Conservation (phyloP, 1,284 basidiomycete species). For the Cystobasidium pallidum region DNA sequence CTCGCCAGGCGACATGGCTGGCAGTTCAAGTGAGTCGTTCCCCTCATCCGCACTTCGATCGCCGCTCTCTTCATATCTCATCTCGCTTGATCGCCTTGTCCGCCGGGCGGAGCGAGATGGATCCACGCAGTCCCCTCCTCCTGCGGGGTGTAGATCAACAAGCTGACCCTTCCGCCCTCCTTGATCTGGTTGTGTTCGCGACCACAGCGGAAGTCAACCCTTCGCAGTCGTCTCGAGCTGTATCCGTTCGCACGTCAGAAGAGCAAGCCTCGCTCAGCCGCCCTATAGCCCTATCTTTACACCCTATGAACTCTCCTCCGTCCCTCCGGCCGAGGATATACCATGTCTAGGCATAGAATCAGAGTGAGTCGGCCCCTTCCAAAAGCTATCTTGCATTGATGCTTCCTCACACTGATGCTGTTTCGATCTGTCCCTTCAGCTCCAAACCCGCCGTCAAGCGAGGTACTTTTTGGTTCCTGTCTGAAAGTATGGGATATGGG, state of each 20-base stretch:
- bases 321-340: slow-evolving; percentile 48
- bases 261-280: slow-evolving; percentile 35
- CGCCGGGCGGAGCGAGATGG: background rate
- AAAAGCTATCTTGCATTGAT: background rate
- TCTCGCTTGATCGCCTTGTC: background rate
- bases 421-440: slow-evolving; percentile 8
- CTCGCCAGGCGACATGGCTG: slow-evolving; percentile 49
- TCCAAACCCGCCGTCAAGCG: slow-evolving; percentile 53
- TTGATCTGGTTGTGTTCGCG: background rate
- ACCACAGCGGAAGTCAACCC: slow-evolving; percentile 51
- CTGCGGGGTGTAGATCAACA: background rate
- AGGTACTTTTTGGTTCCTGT: slow-evolving; percentile 54
- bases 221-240: slow-evolving; percentile 53
- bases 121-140: too few relatives aligned
- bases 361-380: slow-evolving; percentile 36
- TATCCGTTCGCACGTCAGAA: slow-evolving; percentile 52
- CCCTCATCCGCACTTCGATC: background rate
- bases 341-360: slow-evolving; percentile 51
- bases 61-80: background rate
- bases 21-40: slow-evolving; percentile 49
- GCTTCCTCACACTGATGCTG: background rate
- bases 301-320: slow-evolving; percentile 51
- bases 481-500: slow-evolving; percentile 48
- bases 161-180: background rate
- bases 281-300: slow-evolving; percentile 50